These are phyloP conservation scores for Saussurea involucrata DNA, from an alignment of 129 eudicot species.

Conservation along the genomic window DNA sequence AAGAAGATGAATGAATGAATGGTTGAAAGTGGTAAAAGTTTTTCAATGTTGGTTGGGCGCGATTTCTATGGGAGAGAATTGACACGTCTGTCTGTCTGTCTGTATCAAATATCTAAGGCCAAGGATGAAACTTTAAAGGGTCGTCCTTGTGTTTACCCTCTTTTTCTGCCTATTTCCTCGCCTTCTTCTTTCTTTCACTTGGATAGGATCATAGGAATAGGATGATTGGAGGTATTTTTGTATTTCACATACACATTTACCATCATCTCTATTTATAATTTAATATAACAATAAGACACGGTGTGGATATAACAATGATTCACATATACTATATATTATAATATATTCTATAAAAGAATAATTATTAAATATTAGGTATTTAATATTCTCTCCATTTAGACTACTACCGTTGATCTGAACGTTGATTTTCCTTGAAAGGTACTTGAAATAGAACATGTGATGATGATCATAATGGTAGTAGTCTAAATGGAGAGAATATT, in stretches of 20 bases:
- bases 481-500: too few relatives aligned
- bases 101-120: conserved; percentile 19
- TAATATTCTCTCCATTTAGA: too few relatives aligned
- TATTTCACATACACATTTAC: conserved; percentile 4
- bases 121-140: conserved; percentile 26
- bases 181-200: neutral
- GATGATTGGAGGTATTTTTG: too few relatives aligned
- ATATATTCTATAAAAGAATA: too few relatives aligned
- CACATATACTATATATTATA: too few relatives aligned
- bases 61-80: conserved; percentile 3
- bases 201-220: too few relatives aligned
- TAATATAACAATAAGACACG: neutral
- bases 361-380: too few relatives aligned
- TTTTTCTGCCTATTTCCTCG: conserved; percentile 24
- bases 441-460: too few relatives aligned
- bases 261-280: neutral
- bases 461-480: too few relatives aligned
- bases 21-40: conserved; percentile 22
- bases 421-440: too few relatives aligned
- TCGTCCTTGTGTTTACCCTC: conserved; percentile 28
- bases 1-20: neutral
- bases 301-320: too few relatives aligned
- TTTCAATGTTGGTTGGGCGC: conserved; percentile 14
- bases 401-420: too few relatives aligned
- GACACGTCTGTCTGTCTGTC: neutral